These are phyloP conservation scores for Phaeosphaeria sp. DNA, from an alignment of 2,329 filamentous ascomycete genomes.

Conservation along the genomic window DNA sequence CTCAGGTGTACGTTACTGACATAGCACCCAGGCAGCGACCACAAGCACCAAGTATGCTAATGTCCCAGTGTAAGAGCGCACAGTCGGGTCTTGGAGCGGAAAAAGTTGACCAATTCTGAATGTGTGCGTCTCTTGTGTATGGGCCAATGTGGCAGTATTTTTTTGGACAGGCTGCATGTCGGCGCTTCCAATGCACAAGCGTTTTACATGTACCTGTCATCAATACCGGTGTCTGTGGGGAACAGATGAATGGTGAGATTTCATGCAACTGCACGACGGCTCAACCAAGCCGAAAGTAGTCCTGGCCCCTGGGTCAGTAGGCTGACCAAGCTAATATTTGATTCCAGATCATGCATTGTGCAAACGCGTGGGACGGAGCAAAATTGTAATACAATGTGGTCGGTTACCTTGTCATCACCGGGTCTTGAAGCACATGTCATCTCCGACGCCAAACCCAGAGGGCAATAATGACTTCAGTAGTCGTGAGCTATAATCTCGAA, in stretches of 20 bases:
- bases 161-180: neutral
- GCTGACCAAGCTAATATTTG: neutral
- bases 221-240: neutral
- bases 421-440: neutral
- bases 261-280: neutral
- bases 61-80: neutral
- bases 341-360: neutral
- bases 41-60: neutral
- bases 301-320: neutral
- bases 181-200: neutral
- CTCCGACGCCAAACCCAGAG: neutral
- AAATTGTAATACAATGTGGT: neutral
- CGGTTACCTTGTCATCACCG: neutral
- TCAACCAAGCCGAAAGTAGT: neutral
- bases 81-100: neutral
- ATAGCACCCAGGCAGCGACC: no score
- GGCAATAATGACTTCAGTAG: neutral
- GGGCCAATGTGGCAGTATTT: no score
- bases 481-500: neutral
- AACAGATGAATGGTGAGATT: neutral
- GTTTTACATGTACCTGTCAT: neutral
- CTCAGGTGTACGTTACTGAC: neutral
- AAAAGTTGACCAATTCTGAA: neutral
- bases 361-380: neutral
- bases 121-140: neutral